phyloP scores from a whole-genome alignment of 2,329 filamentous ascomycete species.

The Ophidiomyces ophidiicola region DNA sequence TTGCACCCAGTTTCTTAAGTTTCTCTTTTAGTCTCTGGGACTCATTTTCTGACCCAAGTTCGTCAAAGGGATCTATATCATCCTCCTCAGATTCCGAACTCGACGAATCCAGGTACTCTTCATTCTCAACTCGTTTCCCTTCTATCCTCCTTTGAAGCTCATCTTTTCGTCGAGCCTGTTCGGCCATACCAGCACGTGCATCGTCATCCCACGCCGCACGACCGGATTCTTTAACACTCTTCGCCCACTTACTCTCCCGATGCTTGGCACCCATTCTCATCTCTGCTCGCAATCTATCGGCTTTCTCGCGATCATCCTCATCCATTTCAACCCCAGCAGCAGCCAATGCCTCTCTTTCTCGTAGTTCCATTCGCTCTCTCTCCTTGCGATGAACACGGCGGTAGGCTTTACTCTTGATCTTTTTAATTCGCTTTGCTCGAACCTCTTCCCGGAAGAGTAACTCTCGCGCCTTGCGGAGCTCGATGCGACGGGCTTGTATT shows the following conservation, averaged over 20 bases:
- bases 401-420: slow-evolving; percentile 97
- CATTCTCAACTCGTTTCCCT: slow-evolving; percentile 53
- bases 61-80: slow-evolving; percentile 47
- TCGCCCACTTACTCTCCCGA: slow-evolving; percentile 84
- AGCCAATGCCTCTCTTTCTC: slow-evolving; percentile 46
- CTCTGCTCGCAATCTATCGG: slow-evolving; percentile 64
- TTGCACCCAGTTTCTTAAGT: slow-evolving; percentile 36
- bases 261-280: slow-evolving; percentile 78
- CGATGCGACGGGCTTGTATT: slow-evolving; percentile 57
- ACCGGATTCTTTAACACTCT: slow-evolving; percentile 65
- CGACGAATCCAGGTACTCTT: slow-evolving; percentile 39
- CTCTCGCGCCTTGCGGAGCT: slow-evolving; percentile 69
- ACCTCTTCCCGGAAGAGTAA: slow-evolving; percentile 79
- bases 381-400: slow-evolving; percentile 82
- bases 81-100: slow-evolving; percentile 52
- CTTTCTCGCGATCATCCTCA: slow-evolving; percentile 52
- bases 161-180: slow-evolving; percentile 71
- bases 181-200: slow-evolving; percentile 61
- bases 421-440: slow-evolving; percentile 84
- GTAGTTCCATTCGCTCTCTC: slow-evolving; percentile 46
- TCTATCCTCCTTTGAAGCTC: slow-evolving; percentile 70
- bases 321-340: slow-evolving; percentile 49
- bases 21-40: slow-evolving; percentile 30
- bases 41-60: slow-evolving; percentile 26
- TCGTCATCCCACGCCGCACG: slow-evolving; percentile 81